A percentile compares a stretch with the other conserved stretches of the same genome.
Conservation (phyloP, 108 stramenopile species). For the Mayamaea pseudoterrestris region DNA sequence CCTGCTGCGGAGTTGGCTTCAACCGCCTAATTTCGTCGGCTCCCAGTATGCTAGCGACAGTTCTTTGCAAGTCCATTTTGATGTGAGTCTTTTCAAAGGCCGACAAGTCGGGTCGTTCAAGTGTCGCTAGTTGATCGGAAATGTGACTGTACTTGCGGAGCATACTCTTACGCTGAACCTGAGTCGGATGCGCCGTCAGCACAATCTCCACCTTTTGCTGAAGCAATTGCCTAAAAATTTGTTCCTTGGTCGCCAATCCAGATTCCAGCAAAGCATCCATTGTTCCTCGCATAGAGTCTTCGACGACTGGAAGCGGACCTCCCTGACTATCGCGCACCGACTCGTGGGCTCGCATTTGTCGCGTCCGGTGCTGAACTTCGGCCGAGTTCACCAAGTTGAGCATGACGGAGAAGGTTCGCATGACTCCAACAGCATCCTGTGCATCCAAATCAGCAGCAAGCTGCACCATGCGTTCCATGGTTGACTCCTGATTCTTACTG, state of each 20-base stretch:
- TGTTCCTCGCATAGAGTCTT: slow-evolving; percentile 68
- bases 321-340: slow-evolving; percentile 1
- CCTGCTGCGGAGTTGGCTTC: slow-evolving; percentile 89
- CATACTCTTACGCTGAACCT: slow-evolving; percentile 40
- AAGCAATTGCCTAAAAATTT: slow-evolving; percentile 74
- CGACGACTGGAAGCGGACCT: slow-evolving; percentile 60
- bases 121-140: slow-evolving; percentile 32
- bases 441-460: slow-evolving; percentile 36
- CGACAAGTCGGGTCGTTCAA: slow-evolving; percentile 61
- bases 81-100: slow-evolving; percentile 63
- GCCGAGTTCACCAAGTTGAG: slow-evolving; percentile 74
- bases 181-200: slow-evolving; percentile 95
- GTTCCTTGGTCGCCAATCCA: slow-evolving; percentile 29
- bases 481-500: slow-evolving; percentile 19
- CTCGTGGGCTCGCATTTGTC: slow-evolving; percentile 20
- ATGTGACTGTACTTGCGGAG: slow-evolving; percentile 47
- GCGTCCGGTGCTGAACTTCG: slow-evolving; percentile 75
- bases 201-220: slow-evolving; percentile 91
- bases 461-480: slow-evolving; percentile 54
- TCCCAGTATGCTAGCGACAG: slow-evolving; percentile 69
- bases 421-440: slow-evolving; percentile 53
- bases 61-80: slow-evolving; percentile 46
- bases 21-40: slow-evolving; percentile 85
- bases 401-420: slow-evolving; percentile 54
- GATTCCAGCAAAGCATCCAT: slow-evolving; percentile 45